Percentiles rank a stretch among this genome's conserved stretches.
Conservation (phyloP, 192 early-diverging fungal genomes). For the Entomortierella lignicola region DNA sequence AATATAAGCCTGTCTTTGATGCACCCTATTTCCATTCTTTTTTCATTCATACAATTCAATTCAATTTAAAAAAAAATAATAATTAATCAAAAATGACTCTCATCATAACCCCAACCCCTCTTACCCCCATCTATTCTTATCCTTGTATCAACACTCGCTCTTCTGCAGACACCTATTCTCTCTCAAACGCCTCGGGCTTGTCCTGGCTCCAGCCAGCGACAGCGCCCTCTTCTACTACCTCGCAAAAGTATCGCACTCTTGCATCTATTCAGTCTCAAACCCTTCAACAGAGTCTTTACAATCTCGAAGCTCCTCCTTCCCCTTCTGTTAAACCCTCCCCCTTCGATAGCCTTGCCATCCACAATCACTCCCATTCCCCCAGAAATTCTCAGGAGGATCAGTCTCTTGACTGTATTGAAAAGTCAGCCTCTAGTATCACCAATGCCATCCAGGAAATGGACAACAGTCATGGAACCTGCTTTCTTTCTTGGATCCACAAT, state of each 20-base stretch:
- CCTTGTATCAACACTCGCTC: conserved; percentile 4
- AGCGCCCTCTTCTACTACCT: conserved; percentile 7
- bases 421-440: conserved; percentile 22
- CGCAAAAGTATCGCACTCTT: conserved; percentile 51
- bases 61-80: not conserved
- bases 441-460: conserved; percentile 52
- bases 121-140: conserved; percentile 13
- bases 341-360: conserved; percentile 15
- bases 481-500: conserved; percentile 54
- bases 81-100: conserved; percentile 32
- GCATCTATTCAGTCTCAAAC: conserved; percentile 40
- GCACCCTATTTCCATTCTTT: not conserved
- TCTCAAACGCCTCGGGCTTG: conserved; percentile 22
- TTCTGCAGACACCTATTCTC: conserved; percentile 11
- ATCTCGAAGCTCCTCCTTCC: conserved; percentile 7
- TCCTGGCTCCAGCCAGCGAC: conserved; percentile 54
- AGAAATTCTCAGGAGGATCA: not conserved
- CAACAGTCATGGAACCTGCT: conserved; percentile 45
- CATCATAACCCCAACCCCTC: conserved; percentile 21
- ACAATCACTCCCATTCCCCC: not conserved
- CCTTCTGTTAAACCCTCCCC: conserved; percentile 27
- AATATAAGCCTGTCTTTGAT: not conserved
- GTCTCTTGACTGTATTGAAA: not conserved
- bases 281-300: conserved; percentile 12
- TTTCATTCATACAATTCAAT: not conserved